These are phyloP conservation scores for Saccharomycopsis sp. DNA, from an alignment of 805 yeast genomes.

Conservation along the genomic window DNA sequence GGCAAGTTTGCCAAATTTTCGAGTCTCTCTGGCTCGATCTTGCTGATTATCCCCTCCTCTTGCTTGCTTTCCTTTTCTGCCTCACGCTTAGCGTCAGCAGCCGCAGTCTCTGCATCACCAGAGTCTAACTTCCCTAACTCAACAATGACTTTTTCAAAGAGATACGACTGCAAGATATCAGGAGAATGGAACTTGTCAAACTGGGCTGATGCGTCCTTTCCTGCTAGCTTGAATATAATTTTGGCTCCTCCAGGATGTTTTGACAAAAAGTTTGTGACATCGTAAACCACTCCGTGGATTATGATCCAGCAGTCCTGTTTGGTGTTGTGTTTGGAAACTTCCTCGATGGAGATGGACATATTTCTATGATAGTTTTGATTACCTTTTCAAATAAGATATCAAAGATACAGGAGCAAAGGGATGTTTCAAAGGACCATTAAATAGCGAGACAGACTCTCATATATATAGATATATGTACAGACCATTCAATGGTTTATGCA, in stretches of 20 bases:
- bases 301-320: conserved; percentile 46
- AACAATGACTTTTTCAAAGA: conserved; percentile 22
- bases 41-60: conserved; percentile 10
- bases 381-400: no score
- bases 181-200: conserved; percentile 42
- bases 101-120: conserved; percentile 8
- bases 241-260: conserved; percentile 59
- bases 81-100: background rate
- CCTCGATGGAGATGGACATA: conserved; percentile 17
- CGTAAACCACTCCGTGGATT: conserved; percentile 21
- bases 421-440: no score
- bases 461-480: no score
- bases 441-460: no score
- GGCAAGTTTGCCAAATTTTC: conserved; percentile 30
- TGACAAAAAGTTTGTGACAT: conserved; percentile 55
- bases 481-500: no score
- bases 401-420: no score
- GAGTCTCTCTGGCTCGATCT: conserved; percentile 35
- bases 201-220: conserved; percentile 41
- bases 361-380: background rate
- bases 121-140: conserved; percentile 4
- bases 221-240: conserved; percentile 46
- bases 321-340: conserved; percentile 46
- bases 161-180: conserved; percentile 37
- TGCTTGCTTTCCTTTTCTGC: conserved; percentile 7